A percentile compares a stretch with the other conserved stretches of the same genome.
Conservation (phyloP, 2,329 filamentous ascomycete genomes). For the Ceratocystiopsis sp. region DNA sequence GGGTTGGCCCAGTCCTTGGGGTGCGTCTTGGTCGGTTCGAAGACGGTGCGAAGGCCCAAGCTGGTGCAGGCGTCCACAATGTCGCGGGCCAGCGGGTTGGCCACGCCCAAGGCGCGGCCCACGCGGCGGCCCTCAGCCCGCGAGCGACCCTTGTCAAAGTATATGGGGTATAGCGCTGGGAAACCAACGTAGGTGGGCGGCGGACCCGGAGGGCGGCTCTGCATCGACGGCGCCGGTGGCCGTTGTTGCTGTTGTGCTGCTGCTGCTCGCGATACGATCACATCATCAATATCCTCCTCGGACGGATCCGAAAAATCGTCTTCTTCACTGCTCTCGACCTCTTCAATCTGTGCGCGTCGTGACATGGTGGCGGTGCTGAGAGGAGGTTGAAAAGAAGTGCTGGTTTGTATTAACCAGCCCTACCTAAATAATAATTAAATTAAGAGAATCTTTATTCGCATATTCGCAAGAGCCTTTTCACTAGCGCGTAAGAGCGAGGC, state of each 20-base stretch:
- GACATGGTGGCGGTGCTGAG: constrained; percentile 40
- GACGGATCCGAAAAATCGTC: constrained; percentile 63
- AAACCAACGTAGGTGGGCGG: constrained; percentile 51
- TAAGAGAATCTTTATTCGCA: no score
- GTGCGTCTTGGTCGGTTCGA: constrained; percentile 84
- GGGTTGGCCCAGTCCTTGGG: constrained; percentile 98
- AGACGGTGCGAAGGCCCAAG: constrained; percentile 54
- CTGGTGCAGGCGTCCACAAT: constrained; percentile 72
- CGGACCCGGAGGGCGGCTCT: constrained; percentile 15
- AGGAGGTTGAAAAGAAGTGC: no score
- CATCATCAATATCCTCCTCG: constrained; percentile 63
- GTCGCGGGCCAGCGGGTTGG: constrained; percentile 74
- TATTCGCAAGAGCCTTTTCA: no score
- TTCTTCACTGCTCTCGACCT: constrained; percentile 63
- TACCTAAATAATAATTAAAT: no score
- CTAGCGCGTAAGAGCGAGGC: no score
- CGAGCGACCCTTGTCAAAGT: constrained; percentile 67
- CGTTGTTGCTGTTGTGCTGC: constrained; percentile 31
- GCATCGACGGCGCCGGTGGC: constrained; percentile 11
- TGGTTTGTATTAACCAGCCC: no score
- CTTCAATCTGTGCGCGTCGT: constrained; percentile 67
- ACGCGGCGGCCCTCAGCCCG: constrained; percentile 74
- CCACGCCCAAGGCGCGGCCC: constrained; percentile 50
- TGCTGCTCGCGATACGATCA: constrained; percentile 23
- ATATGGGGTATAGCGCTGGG: constrained; percentile 86